Conservation (phyloP, 1,139 yeast genomes). For the Hansenula anomala region DNA sequence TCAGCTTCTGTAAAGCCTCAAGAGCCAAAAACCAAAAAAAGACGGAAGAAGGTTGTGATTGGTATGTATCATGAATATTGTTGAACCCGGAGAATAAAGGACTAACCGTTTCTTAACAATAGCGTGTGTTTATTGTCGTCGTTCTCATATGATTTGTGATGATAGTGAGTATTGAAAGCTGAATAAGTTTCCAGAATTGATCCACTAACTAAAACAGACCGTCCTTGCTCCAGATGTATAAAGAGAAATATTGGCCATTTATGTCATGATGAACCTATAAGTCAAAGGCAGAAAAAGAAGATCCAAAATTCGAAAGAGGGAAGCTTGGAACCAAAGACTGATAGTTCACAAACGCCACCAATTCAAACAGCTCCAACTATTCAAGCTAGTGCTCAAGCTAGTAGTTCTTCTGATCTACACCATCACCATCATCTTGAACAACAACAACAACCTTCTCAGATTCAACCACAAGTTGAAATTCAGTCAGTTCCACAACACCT, state of each 20-base stretch:
- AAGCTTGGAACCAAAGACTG: background rate
- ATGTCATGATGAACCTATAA: constrained; percentile 65
- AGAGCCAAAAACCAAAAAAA: constrained; percentile 19
- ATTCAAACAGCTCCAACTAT: background rate
- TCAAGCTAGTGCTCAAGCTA: too few relatives aligned
- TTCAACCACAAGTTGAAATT: constrained; percentile 6
- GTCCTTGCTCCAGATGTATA: constrained; percentile 87
- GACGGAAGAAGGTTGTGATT: constrained; percentile 40
- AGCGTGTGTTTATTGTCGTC: constrained; percentile 89
- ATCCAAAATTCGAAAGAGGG: constrained; percentile 7
- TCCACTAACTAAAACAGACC: constrained; percentile 22
- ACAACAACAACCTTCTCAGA: background rate
- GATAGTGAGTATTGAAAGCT: constrained; percentile 25
- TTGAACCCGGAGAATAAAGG: background rate
- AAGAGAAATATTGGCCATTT: constrained; percentile 86
- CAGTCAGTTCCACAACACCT: constrained; percentile 22
- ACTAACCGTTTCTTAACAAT: constrained; percentile 20
- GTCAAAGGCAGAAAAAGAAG: constrained; percentile 17
- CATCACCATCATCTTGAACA: background rate
- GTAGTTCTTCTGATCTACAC: background rate
- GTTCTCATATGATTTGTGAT: constrained; percentile 95
- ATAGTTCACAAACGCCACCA: background rate
- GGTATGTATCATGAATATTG: constrained; percentile 24
- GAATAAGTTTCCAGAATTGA: too few relatives aligned
- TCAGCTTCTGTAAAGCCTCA: too few relatives aligned